These are phyloP conservation scores for Pontederia crassipes DNA, from an alignment of 176 grass and related monocot genomes.

Conservation along the genomic window DNA sequence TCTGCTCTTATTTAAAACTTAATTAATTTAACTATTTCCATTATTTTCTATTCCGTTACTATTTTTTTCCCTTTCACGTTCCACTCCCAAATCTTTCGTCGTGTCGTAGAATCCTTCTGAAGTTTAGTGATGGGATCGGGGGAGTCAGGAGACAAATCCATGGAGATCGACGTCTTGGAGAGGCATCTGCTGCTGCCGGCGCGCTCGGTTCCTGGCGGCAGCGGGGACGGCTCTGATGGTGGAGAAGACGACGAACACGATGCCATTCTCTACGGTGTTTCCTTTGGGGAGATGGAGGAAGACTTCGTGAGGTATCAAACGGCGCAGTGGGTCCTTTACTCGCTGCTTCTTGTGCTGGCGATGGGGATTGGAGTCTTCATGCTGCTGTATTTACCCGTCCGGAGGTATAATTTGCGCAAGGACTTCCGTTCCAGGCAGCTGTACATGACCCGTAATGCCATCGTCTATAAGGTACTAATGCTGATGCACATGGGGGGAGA, in stretches of 20 bases:
- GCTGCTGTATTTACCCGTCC: conserved; percentile 53
- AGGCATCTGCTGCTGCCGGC: conserved; percentile 41
- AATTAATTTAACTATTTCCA: no score
- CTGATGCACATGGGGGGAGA: no score
- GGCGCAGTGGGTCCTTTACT: conserved; percentile 44
- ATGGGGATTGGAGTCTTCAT: conserved; percentile 65
- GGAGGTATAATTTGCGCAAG: conserved; percentile 27
- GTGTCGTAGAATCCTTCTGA: no score
- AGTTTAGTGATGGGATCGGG: conserved; percentile 32
- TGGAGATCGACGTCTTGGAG: conserved; percentile 41
- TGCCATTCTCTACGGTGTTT: conserved; percentile 38
- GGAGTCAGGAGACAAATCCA: conserved; percentile 34
- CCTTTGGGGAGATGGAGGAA: conserved; percentile 48
- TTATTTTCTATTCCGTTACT: no score
- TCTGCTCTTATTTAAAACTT: no score
- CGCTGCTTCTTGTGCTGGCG: conserved; percentile 39
- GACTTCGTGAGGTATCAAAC: conserved; percentile 51
- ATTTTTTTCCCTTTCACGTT: no score
- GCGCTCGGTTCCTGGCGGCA: conserved; percentile 19
- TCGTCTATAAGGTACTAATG: conserved; percentile 45
- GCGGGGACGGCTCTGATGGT: conserved; percentile 7
- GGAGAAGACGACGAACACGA: conserved; percentile 18
- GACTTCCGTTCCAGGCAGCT: conserved; percentile 46
- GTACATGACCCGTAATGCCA: conserved; percentile 45
- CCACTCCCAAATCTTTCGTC: no score